phyloP scores from a whole-genome alignment of 139 green algal species.

The Ettlia oleoabundans region DNA sequence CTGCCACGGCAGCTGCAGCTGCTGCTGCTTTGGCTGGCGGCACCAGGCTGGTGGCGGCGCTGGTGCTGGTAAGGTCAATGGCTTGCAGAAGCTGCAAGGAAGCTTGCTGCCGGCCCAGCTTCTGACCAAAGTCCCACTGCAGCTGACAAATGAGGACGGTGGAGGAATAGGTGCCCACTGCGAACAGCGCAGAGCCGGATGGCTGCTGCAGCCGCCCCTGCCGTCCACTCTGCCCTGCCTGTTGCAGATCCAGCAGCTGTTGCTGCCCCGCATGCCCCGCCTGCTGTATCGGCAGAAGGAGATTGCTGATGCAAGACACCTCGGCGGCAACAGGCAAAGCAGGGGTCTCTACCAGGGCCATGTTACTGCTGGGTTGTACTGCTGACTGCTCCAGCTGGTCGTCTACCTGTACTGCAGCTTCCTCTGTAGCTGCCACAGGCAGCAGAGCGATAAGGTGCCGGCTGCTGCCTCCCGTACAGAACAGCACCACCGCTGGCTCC shows the following conservation, averaged over 20 bases:
- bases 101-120: not conserved
- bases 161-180: conserved; percentile 19
- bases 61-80: not conserved
- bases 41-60: not conserved
- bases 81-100: not conserved
- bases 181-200: not conserved
- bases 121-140: not conserved
- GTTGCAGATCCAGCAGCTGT: not conserved
- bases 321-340: not conserved
- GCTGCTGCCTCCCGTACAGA: conserved; percentile 20
- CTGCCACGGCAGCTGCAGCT: not conserved
- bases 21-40: not conserved
- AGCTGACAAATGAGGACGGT: conserved; percentile 18
- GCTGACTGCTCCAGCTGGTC: not conserved
- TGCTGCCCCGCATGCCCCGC: too few relatives aligned
- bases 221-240: not conserved
- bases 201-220: not conserved
- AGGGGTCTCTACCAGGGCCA: not conserved
- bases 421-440: not conserved
- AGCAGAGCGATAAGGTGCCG: conserved; percentile 23
- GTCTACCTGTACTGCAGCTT: not conserved
- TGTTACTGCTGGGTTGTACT: too few relatives aligned
- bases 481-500: conserved; percentile 6
- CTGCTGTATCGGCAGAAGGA: not conserved
- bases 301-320: conserved; percentile 35